Conservation (phyloP, 2,329 filamentous ascomycete species). For the Colletotrichum liaoningense region DNA sequence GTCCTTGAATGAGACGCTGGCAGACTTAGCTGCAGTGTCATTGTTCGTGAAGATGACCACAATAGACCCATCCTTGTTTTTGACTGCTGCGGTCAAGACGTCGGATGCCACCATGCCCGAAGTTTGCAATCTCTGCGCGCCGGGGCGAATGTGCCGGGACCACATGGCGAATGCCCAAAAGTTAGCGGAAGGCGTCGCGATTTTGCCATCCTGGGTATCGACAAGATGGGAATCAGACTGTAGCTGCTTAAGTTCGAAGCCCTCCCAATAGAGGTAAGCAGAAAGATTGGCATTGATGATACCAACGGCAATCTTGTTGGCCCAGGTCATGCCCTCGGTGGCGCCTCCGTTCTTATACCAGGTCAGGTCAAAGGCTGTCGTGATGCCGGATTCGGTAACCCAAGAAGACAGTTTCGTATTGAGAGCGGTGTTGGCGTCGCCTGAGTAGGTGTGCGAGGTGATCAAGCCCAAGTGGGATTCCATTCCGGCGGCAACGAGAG, state of each 20-base stretch:
- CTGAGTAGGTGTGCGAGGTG: slow-evolving; percentile 55
- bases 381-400: slow-evolving; percentile 64
- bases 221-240: slow-evolving; percentile 43
- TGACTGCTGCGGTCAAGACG: slow-evolving; percentile 48
- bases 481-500: slow-evolving; percentile 46
- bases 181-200: slow-evolving; percentile 46
- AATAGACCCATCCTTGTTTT: slow-evolving; percentile 50
- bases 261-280: slow-evolving; percentile 68
- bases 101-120: background rate
- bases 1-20: slow-evolving; percentile 43
- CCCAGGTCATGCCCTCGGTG: slow-evolving; percentile 67
- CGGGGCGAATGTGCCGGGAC: slow-evolving; percentile 51
- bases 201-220: slow-evolving; percentile 41
- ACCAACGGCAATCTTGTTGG: slow-evolving; percentile 62
- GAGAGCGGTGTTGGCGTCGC: slow-evolving; percentile 52
- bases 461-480: slow-evolving; percentile 48
- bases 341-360: slow-evolving; percentile 60
- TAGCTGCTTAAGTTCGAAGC: slow-evolving; percentile 47
- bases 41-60: slow-evolving; percentile 50
- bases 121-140: slow-evolving; percentile 44
- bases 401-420: slow-evolving; percentile 57
- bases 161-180: slow-evolving; percentile 56
- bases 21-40: slow-evolving; percentile 41
- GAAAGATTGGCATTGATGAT: slow-evolving; percentile 60
- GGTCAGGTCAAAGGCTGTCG: slow-evolving; percentile 53